These are phyloP conservation scores for Talaromyces nanjingensis DNA, from an alignment of 495 filamentous ascomycete genomes.

Conservation along the genomic window DNA sequence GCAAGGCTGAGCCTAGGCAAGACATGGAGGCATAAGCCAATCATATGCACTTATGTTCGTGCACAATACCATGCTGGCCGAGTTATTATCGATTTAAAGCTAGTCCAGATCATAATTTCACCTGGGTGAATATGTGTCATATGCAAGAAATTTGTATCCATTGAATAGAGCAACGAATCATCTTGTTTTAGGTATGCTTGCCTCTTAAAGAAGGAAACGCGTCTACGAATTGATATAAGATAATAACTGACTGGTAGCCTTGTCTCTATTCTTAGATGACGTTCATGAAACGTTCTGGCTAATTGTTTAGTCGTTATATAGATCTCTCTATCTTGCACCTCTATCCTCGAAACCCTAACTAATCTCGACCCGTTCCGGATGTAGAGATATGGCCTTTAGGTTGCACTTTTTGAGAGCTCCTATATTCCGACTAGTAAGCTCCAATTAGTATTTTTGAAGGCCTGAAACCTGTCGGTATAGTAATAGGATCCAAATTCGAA, in stretches of 20 bases:
- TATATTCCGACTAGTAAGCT: no score
- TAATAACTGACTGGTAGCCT: background rate
- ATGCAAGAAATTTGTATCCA: background rate
- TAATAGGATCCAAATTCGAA: no score
- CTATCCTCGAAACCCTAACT: no score
- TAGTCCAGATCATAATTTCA: background rate
- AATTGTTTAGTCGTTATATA: no score
- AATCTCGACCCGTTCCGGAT: no score
- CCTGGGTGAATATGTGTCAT: background rate
- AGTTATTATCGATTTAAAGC: background rate
- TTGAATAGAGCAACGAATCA: background rate
- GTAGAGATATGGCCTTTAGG: no score
- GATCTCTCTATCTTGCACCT: no score
- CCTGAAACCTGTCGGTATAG: no score
- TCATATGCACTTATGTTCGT: background rate
- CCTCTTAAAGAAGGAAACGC: background rate
- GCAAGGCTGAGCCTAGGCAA: background rate
- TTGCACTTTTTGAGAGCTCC: no score
- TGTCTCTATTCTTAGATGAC: background rate
- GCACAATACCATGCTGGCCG: background rate
- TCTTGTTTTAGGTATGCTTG: background rate
- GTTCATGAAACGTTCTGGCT: no score
- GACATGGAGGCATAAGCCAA: background rate
- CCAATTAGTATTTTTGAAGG: no score
- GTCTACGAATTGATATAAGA: background rate